A percentile compares a stretch with the other conserved stretches of the same genome.
Evolutionary conservation across 164 flowering plant genomes (phyloP).

Genomic region (Kingdonia uniflora): DNA sequence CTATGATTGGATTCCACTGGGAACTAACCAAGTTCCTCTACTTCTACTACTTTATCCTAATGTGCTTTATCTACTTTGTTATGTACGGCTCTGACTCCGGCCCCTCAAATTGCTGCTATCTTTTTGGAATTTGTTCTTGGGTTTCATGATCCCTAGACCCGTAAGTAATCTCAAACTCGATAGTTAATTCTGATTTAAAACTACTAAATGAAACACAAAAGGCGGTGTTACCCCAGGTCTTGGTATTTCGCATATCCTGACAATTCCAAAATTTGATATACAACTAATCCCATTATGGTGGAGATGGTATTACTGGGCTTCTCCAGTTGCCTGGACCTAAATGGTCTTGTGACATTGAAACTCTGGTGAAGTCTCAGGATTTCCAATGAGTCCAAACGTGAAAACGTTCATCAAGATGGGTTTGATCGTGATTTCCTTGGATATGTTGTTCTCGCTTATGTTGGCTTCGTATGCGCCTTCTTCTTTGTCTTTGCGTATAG

Average conservation of each 20-base stretch:
- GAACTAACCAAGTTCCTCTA: conserved; percentile 38
- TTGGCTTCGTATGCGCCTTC: not conserved
- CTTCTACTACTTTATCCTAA: conserved; percentile 40
- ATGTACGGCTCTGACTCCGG: conserved; percentile 49
- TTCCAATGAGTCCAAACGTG: not conserved
- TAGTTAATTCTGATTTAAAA: too few relatives aligned
- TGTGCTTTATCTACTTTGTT: conserved; percentile 42
- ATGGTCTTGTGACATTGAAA: not conserved
- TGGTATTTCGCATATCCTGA: too few relatives aligned
- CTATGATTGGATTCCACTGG: conserved; percentile 56
- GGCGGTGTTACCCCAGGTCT: too few relatives aligned
- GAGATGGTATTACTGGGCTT: conserved; percentile 4
- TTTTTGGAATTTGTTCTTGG: conserved; percentile 27
- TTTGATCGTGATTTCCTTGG: not conserved
- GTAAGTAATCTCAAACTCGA: too few relatives aligned
- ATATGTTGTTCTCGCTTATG: not conserved
- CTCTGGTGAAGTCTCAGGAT: too few relatives aligned
- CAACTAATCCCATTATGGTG: conserved; percentile 1
- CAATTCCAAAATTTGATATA: too few relatives aligned
- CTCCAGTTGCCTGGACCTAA: conserved; percentile 2
- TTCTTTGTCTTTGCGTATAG: not conserved
- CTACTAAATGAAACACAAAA: too few relatives aligned
- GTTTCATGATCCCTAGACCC: conserved; percentile 25
- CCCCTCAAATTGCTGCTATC: conserved; percentile 29
- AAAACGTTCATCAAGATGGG: not conserved